These are phyloP conservation scores for Dioscorea cayenensis DNA, from an alignment of 116 monocot genomes.

Conservation along the genomic window DNA sequence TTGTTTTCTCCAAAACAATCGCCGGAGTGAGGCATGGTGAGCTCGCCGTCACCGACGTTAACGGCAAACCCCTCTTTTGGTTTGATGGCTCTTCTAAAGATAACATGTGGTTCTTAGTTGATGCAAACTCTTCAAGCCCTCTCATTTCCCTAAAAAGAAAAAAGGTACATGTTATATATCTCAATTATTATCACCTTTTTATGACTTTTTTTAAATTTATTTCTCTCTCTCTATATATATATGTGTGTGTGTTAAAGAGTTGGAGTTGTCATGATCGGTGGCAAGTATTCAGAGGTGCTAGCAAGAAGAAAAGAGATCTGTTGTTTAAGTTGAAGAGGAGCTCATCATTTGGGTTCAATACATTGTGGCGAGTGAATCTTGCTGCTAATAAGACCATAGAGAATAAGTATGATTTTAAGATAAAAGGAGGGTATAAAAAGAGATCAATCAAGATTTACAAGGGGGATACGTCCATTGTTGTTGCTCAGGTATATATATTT, in stretches of 20 bases:
- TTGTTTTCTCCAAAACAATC: background rate
- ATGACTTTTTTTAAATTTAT: background rate
- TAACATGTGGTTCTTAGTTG: background rate
- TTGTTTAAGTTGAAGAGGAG: conserved; percentile 30
- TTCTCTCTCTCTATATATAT: background rate
- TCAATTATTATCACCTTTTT: background rate
- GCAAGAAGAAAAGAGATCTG: conserved; percentile 24
- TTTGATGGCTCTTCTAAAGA: background rate
- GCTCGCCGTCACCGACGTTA: conserved; percentile 2
- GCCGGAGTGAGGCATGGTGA: background rate
- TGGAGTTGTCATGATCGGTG: conserved; percentile 20
- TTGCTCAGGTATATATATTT: conserved; percentile 10
- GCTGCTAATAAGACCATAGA: conserved; percentile 7
- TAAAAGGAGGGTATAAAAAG: conserved; percentile 9
- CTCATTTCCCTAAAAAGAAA: background rate
- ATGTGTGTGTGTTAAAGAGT: background rate
- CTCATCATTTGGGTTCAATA: conserved; percentile 11
- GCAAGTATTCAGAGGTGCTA: conserved; percentile 38
- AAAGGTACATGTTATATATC: background rate
- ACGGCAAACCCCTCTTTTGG: background rate
- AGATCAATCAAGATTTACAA: conserved; percentile 12
- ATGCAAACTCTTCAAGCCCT: background rate
- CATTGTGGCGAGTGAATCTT: conserved; percentile 18
- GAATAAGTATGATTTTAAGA: conserved; percentile 18
- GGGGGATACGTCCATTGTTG: conserved; percentile 1